phyloP scores from a whole-genome alignment of 2,329 filamentous ascomycete species.

The Aspergillus quadricinctus region DNA sequence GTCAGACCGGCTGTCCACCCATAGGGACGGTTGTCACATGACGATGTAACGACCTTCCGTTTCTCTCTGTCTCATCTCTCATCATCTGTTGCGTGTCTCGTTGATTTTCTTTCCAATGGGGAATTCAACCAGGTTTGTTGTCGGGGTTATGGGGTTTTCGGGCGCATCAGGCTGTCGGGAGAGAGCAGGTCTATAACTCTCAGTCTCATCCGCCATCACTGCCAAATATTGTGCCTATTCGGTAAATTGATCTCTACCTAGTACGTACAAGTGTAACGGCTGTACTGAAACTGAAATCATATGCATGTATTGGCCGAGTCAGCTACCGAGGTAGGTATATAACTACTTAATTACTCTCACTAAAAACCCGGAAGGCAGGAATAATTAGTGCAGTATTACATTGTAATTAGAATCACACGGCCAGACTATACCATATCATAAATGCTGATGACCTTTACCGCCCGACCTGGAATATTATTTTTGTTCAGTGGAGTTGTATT shows the following conservation, averaged over 20 bases:
- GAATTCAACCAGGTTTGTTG: not conserved
- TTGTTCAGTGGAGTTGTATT: not conserved
- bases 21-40: slow-evolving; percentile 15
- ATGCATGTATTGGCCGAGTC: not conserved
- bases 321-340: not conserved
- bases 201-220: not conserved
- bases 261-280: not conserved
- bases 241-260: no score
- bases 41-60: slow-evolving; percentile 32
- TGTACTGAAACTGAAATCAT: not conserved
- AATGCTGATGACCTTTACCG: not conserved
- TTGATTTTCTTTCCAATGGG: not conserved
- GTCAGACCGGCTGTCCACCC: not conserved
- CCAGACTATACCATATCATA: not conserved
- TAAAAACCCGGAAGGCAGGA: no score
- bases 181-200: not conserved
- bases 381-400: not conserved
- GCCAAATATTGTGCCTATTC: not conserved
- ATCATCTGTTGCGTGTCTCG: not conserved
- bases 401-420: not conserved
- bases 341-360: not conserved
- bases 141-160: not conserved
- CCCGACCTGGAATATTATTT: not conserved
- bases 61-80: slow-evolving; percentile 6
- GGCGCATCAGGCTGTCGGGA: not conserved